Evolutionary conservation across 805 yeast genomes (phyloP).

Genomic region (Yamadazyma ubonensis): DNA sequence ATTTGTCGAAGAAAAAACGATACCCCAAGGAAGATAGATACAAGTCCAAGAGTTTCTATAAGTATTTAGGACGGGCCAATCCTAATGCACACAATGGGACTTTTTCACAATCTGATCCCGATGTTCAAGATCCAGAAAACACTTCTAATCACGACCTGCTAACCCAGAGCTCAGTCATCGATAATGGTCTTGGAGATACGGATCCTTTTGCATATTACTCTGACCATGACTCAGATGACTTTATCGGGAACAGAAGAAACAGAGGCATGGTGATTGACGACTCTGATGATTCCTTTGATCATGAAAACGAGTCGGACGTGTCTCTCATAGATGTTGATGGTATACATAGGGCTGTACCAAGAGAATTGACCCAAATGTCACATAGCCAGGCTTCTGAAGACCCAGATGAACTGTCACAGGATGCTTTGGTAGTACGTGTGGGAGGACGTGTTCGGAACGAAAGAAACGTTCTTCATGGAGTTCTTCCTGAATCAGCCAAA

Average conservation of each 20-base stretch:
- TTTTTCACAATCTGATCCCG: conserved; percentile 8
- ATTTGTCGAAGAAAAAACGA: conserved; percentile 27
- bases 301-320: conserved; percentile 1
- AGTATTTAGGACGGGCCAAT: conserved; percentile 27
- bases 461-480: conserved; percentile 33
- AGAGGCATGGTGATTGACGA: conserved; percentile 5
- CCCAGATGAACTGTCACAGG: conserved; percentile 6
- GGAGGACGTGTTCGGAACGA: conserved; percentile 28
- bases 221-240: conserved; percentile 9
- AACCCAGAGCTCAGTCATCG: too few relatives aligned
- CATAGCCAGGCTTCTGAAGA: neutral
- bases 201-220: conserved; percentile 1
- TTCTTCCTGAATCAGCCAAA: conserved; percentile 41
- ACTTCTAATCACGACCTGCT: too few relatives aligned
- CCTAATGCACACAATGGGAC: conserved; percentile 9
- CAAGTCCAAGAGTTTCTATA: conserved; percentile 37
- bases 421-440: conserved; percentile 19
- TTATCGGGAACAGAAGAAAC: conserved; percentile 1
- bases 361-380: neutral
- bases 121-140: conserved; percentile 2
- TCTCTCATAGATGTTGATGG: conserved; percentile 7
- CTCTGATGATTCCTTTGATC: conserved; percentile 2
- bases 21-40: conserved; percentile 42
- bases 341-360: neutral
- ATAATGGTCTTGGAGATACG: neutral